Evolutionary conservation across 2,329 filamentous ascomycete species (phyloP), one percentile per base, ranked within the genome.

Genomic region (Colletotrichum gigasporum): DNA sequence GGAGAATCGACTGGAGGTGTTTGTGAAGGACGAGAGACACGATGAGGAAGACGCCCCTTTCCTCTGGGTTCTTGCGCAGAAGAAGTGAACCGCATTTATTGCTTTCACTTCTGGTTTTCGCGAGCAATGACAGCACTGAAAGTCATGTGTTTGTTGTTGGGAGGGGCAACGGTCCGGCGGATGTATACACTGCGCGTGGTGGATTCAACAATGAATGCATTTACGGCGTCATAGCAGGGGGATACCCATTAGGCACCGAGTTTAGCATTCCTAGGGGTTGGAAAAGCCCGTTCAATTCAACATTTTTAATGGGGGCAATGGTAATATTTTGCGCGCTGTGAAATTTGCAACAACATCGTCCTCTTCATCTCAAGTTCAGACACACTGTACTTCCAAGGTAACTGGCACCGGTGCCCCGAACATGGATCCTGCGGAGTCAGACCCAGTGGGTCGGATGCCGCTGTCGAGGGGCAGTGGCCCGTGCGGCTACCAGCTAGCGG

Each of bases 31-130:
- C 50, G 68, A 78, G 5, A 67, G 70, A 45, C 50, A 71, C 11
- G 76, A 77, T 50, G 71, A 71, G 18, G 70, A 70, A 14, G 74
- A 78, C 55, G 71, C 71, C 5, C 63, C 65, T 18, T 81, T 80
- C 51, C 61, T 80, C 11, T 82, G 79, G 80, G 69, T 81, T 34
- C 70, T 82, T 68, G 79, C 76, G n/a, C n/a, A n/a, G 2, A 71
- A 62, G 67, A 75, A 74, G 8, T 65, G 16, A 39, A 7, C 44
- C 18, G 22, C 20, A n/a, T n/a, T n/a, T n/a, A n/a, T n/a, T n/a
- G n/a, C n/a, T n/a, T n/a, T n/a, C n/a, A n/a, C n/a, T n/a, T n/a
- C n/a, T n/a, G n/a, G n/a, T n/a, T n/a, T n/a, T n/a, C n/a, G n/a
- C n/a, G n/a, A n/a, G n/a, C n/a, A n/a, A n/a, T n/a, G n/a, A n/a